Evolutionary conservation across 495 filamentous ascomycete species (phyloP).

Genomic region (Peziza echinospora): DNA sequence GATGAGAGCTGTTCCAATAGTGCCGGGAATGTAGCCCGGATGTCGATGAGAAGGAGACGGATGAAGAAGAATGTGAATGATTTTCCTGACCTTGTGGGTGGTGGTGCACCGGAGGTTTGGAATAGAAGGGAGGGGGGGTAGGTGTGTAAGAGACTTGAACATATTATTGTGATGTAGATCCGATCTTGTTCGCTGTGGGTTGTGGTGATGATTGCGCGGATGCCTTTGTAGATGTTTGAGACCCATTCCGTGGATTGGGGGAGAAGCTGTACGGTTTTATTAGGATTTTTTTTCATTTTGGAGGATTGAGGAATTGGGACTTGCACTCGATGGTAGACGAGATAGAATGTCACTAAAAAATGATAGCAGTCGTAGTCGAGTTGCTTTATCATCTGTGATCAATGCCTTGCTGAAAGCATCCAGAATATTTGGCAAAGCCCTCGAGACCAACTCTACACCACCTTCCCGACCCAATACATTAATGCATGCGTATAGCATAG

Average conservation of each 20-base stretch:
- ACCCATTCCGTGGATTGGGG: slow-evolving; percentile 17
- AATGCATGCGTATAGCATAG: slow-evolving; percentile 31
- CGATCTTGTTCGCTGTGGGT: slow-evolving; percentile 28
- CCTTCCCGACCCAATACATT: slow-evolving; percentile 10
- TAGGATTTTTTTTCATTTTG: not conserved
- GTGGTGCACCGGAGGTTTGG: slow-evolving; percentile 11
- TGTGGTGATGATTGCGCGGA: slow-evolving; percentile 25
- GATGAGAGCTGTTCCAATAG: slow-evolving; percentile 33
- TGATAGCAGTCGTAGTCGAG: slow-evolving; percentile 2
- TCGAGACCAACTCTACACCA: not conserved
- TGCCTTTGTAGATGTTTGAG: slow-evolving; percentile 24
- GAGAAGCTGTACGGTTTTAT: slow-evolving; percentile 2
- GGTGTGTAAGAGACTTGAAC: slow-evolving; percentile 30
- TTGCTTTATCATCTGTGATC: not conserved
- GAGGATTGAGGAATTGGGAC: not conserved
- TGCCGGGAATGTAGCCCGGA: slow-evolving; percentile 38
- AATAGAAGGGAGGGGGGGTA: slow-evolving; percentile 33
- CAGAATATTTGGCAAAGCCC: slow-evolving; percentile 4
- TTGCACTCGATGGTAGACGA: slow-evolving; percentile 6
- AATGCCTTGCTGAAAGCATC: slow-evolving; percentile 3
- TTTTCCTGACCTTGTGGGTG: slow-evolving; percentile 20
- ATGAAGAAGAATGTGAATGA: slow-evolving; percentile 39
- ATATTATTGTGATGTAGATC: slow-evolving; percentile 28
- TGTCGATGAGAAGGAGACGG: slow-evolving; percentile 36
- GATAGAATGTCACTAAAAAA: slow-evolving; percentile 12